Evolutionary conservation across 1,139 yeast genomes (phyloP).

Genomic region (Debaryomyces robertsiae): DNA sequence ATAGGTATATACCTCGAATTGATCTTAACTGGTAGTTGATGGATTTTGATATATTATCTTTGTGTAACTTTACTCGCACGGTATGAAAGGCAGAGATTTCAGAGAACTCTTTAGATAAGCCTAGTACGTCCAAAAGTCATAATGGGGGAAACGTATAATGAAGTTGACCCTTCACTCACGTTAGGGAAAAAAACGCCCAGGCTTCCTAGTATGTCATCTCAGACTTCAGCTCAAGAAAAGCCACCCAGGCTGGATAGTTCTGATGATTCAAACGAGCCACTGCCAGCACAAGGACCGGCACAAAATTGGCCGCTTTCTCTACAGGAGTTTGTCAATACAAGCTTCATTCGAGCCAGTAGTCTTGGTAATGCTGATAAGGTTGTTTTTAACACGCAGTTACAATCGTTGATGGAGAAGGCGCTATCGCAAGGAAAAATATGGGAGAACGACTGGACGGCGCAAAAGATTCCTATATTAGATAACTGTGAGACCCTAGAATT

Average conservation of each 20-base stretch:
- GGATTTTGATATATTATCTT: conserved; percentile 2
- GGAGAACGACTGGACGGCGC: conserved; percentile 62
- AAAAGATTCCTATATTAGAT: conserved; percentile 55
- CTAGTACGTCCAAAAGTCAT: background rate
- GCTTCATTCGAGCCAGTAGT: conserved; percentile 26
- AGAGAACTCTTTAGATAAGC: background rate
- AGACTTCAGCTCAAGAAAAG: background rate
- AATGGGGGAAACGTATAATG: conserved; percentile 14
- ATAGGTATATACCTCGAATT: background rate
- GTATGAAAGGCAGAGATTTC: too few relatives aligned
- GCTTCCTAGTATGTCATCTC: background rate
- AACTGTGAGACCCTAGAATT: conserved; percentile 21
- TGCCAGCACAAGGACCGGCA: background rate
- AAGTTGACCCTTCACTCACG: conserved; percentile 11
- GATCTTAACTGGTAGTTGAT: background rate
- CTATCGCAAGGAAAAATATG: conserved; percentile 47
- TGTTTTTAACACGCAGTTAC: conserved; percentile 33
- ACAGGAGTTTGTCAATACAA: conserved; percentile 31
- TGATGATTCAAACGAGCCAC: background rate
- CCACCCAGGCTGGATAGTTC: background rate
- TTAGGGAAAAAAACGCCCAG: conserved; percentile 5
- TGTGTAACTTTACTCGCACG: background rate
- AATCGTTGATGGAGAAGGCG: conserved; percentile 41
- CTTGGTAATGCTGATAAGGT: conserved; percentile 24
- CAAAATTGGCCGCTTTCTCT: conserved; percentile 37